These are phyloP conservation scores for Dalbergia cultrata DNA, from an alignment of 306 rosid genomes.

Conservation along the genomic window DNA sequence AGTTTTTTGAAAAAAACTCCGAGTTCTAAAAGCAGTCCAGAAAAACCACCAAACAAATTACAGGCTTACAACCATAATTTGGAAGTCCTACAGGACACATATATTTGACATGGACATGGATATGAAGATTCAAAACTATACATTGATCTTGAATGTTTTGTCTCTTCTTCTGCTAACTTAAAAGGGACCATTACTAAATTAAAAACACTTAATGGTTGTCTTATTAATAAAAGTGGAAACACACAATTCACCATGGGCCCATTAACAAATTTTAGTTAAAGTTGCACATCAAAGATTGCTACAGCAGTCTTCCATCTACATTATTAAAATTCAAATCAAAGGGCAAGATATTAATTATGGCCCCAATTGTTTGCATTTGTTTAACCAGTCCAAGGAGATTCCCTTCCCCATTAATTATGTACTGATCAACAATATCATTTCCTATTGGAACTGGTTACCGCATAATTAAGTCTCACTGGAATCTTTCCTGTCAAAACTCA, in stretches of 20 bases:
- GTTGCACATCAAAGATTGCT: slow-evolving; percentile 14
- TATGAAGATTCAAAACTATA: background rate
- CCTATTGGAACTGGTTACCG: slow-evolving; percentile 3
- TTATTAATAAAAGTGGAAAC: background rate
- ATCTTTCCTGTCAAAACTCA: background rate
- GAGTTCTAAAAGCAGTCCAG: background rate
- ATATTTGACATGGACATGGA: background rate
- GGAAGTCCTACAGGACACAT: background rate
- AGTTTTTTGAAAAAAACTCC: background rate
- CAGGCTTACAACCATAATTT: background rate
- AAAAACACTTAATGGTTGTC: background rate
- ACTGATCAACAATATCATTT: background rate
- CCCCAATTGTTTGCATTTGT: slow-evolving; percentile 13
- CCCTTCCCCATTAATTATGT: background rate
- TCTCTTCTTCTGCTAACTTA: background rate
- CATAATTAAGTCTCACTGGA: too few relatives aligned
- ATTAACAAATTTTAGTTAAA: slow-evolving; percentile 13
- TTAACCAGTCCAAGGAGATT: background rate
- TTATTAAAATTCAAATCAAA: slow-evolving; percentile 12
- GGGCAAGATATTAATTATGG: background rate
- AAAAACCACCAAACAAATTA: background rate
- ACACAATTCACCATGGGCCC: slow-evolving; percentile 14
- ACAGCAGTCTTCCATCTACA: background rate
- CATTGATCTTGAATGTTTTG: background rate
- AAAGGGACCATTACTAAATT: background rate